phyloP scores from a whole-genome alignment of 495 filamentous ascomycete species.

The Aspergillus biplanus region DNA sequence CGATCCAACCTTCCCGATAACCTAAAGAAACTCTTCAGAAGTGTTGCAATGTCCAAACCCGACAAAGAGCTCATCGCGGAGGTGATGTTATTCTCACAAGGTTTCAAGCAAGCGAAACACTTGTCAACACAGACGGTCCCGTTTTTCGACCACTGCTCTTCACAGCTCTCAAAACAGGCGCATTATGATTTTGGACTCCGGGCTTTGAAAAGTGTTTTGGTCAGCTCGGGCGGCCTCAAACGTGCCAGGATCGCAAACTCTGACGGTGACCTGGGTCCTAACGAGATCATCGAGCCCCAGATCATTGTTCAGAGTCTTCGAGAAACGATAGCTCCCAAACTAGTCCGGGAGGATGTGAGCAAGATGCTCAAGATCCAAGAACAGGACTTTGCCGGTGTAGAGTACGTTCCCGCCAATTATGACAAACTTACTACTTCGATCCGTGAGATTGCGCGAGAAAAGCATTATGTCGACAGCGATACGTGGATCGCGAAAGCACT shows the following conservation, averaged over 20 bases:
- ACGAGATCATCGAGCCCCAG: constrained; percentile 87
- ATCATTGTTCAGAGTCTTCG: constrained; percentile 98
- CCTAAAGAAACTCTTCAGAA: constrained; percentile 97
- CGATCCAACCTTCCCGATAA: constrained; percentile 98
- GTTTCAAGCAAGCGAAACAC: constrained; percentile 92
- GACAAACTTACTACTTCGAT: constrained; percentile 80
- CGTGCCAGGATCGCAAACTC: constrained; percentile 70
- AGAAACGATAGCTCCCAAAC: constrained; percentile 96
- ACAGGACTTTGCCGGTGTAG: constrained; percentile 87
- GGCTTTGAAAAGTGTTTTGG: constrained; percentile 96
- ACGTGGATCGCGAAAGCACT: constrained; percentile 96
- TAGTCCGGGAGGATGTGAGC: constrained; percentile 88
- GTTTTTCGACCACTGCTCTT: constrained; percentile 91
- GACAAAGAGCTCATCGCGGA: constrained; percentile 99
- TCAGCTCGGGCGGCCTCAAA: constrained; percentile 95
- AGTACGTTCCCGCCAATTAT: constrained; percentile 88
- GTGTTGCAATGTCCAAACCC: constrained; percentile 98
- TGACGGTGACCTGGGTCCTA: constrained; percentile 61
- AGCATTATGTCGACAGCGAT: constrained; percentile 84
- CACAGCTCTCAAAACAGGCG: constrained; percentile 86
- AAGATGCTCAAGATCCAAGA: constrained; percentile 83
- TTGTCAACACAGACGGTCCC: constrained; percentile 94
- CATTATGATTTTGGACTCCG: constrained; percentile 99
- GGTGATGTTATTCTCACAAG: constrained; percentile 99
- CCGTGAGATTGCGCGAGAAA: constrained; percentile 75